Evolutionary conservation across 1,139 yeast species (phyloP).

Genomic region (Kodamaea ohmeri): DNA sequence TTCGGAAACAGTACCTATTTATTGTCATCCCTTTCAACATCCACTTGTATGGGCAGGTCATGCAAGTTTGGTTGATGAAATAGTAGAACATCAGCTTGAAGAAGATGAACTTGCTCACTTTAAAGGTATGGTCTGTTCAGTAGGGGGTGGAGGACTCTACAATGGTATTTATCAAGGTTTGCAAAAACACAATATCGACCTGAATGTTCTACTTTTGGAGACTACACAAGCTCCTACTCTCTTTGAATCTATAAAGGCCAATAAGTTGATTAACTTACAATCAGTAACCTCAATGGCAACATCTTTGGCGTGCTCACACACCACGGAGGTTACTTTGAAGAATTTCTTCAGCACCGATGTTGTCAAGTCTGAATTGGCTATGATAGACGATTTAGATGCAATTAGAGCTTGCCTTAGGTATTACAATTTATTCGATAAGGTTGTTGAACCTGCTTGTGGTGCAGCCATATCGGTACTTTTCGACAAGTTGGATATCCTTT

Average conservation of each 20-base stretch:
- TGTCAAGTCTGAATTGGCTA: conserved; percentile 41
- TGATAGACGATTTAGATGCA: conserved; percentile 57
- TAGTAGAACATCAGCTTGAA: conserved; percentile 38
- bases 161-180: conserved; percentile 62
- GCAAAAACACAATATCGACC: conserved; percentile 32
- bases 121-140: conserved; percentile 62
- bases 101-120: conserved; percentile 27
- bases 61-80: conserved; percentile 56
- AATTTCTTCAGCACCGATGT: conserved; percentile 30
- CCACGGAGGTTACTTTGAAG: conserved; percentile 46
- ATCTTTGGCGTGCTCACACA: conserved; percentile 58
- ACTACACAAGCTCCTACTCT: conserved; percentile 61
- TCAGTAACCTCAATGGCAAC: conserved; percentile 57
- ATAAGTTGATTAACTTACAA: conserved; percentile 42
- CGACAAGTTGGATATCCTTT: conserved; percentile 33
- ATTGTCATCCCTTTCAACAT: conserved; percentile 71
- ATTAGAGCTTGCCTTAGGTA: conserved; percentile 49
- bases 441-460: conserved; percentile 77
- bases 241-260: conserved; percentile 44
- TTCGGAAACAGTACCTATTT: conserved; percentile 37
- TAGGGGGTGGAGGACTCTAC: conserved; percentile 76
- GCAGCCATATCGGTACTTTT: conserved; percentile 59
- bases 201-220: conserved; percentile 38
- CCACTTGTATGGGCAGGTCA: conserved; percentile 70
- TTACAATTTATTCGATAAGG: conserved; percentile 46